These are phyloP conservation scores for Podospora sp. DNA, from an alignment of 495 filamentous ascomycete genomes.

Conservation along the genomic window DNA sequence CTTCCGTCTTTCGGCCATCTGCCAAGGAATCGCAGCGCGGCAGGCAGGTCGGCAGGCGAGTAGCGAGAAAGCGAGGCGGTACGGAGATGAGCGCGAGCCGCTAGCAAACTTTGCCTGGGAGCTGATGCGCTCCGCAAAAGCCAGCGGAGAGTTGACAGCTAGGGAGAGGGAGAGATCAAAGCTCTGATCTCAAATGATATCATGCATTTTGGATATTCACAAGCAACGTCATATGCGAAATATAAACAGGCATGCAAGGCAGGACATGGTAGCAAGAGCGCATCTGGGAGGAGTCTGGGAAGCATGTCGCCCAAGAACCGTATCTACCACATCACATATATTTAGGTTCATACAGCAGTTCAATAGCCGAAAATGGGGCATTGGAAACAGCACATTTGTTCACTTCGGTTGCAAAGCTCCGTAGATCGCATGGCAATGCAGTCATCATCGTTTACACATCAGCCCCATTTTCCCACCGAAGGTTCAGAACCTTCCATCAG, in stretches of 20 bases:
- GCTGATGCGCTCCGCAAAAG: constrained; percentile 42
- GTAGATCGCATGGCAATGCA: too few species aligned
- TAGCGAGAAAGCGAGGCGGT: constrained; percentile 74
- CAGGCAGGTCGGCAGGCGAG: constrained; percentile 86
- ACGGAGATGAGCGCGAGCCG: constrained; percentile 64
- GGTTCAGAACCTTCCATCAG: too few species aligned
- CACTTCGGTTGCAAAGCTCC: too few species aligned
- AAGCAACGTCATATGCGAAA: background rate
- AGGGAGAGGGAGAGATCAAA: constrained; percentile 20
- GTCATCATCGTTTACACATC: too few species aligned
- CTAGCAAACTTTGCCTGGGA: constrained; percentile 79
- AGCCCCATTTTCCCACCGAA: too few species aligned
- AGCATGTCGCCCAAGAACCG: background rate
- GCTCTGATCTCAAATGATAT: constrained; percentile 18
- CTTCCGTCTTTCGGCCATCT: constrained; percentile 72
- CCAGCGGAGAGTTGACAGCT: constrained; percentile 13
- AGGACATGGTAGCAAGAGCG: background rate
- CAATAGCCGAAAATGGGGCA: background rate
- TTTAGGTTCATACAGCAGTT: background rate
- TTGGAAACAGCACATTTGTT: too few species aligned
- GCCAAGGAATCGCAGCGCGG: constrained; percentile 91
- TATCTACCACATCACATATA: background rate
- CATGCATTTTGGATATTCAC: background rate
- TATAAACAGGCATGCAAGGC: background rate
- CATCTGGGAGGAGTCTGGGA: background rate